Base-by-base conservation (phyloP, 2,329 filamentous ascomycete genomes). In the Annulohypoxylon truncatum region DNA sequence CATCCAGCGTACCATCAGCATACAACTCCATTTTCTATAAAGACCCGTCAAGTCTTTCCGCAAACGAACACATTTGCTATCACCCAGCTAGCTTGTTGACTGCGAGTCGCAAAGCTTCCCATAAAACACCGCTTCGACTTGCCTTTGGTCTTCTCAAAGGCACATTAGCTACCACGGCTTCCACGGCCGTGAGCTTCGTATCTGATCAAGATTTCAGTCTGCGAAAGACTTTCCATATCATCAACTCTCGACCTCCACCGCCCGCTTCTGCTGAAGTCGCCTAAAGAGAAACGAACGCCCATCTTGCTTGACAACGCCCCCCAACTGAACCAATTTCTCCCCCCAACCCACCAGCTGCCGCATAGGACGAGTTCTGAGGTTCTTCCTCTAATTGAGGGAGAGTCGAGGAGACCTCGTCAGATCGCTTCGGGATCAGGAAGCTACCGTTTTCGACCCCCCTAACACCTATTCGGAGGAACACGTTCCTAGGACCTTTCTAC, bases 331-430 rank as follows among this genome's bases (percentile, higher is more conserved):
- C 83, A 83, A 74, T 78, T 81, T 80, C 86, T 85, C 81, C 86
- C 83, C 79, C 83, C 87, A 80, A 82, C 83, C 81, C 83, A 85
- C 88, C 92, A 97, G 93, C 95, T 98, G 96, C 96, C 96, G 96
- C 95, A 99, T 99, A 98, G 93, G 92, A 96, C 92, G 90, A 89
- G 89, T 90, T 90, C 89, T 89, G 88, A 90, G 92, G 92, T 94
- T 97, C 95, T 98, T 98, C 95, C 94, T 97, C 95, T 96, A 85
- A 85, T 85, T 82, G 95, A 94, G 96, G 96, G 95, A 96, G 96
- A 96, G 93, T 97, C 94, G 92, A 93, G 92, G 91, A 95, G 93
- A 91, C 93, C 92, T 93, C 92, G 93, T 91, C 92, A 92, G 89
- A 90, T 90, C 87, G 90, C 86, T 87, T 87, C 92, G 87, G 93